phyloP scores from a whole-genome alignment of 202 grass and related monocot genomes.

The Sporobolus alterniflorus region DNA sequence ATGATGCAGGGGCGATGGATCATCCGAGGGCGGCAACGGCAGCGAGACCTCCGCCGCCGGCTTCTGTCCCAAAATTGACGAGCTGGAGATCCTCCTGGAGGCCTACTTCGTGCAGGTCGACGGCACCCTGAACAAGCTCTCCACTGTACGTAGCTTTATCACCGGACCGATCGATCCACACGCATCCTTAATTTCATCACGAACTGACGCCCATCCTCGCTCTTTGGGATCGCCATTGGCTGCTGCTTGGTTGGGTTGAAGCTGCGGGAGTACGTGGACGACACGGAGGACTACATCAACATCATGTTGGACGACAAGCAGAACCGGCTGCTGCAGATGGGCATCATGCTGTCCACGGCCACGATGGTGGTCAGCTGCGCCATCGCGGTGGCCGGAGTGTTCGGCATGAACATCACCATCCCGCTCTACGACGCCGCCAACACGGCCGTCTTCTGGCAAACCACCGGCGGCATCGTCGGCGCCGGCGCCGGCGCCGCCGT shows the following conservation, averaged over 20 bases:
- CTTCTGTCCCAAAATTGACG: constrained; percentile 57
- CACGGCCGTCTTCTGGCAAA: constrained; percentile 30
- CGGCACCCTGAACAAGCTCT: constrained; percentile 54
- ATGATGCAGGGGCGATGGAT: not conserved
- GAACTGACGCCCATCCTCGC: too few species aligned
- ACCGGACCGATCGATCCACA: not conserved
- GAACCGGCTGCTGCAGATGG: constrained; percentile 79
- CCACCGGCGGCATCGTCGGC: constrained; percentile 31
- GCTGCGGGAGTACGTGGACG: constrained; percentile 74
- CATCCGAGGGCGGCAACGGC: constrained; percentile 17
- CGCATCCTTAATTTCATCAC: too few species aligned
- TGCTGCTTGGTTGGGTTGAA: not conserved
- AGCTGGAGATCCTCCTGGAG: constrained; percentile 68
- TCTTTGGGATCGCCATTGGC: not conserved
- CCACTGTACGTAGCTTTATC: constrained; percentile 33
- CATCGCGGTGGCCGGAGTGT: constrained; percentile 39
- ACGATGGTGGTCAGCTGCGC: constrained; percentile 40
- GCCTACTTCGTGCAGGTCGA: constrained; percentile 71
- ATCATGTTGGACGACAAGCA: constrained; percentile 86
- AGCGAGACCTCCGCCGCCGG: not conserved
- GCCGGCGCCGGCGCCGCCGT: constrained; percentile 37
- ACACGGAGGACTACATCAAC: constrained; percentile 86
- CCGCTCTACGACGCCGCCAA: constrained; percentile 7
- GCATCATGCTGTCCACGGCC: constrained; percentile 59
- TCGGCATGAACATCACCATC: constrained; percentile 58